These are phyloP conservation scores for Rhodotorula mucilaginosa DNA, from an alignment of 1,284 basidiomycete genomes.

Conservation along the genomic window DNA sequence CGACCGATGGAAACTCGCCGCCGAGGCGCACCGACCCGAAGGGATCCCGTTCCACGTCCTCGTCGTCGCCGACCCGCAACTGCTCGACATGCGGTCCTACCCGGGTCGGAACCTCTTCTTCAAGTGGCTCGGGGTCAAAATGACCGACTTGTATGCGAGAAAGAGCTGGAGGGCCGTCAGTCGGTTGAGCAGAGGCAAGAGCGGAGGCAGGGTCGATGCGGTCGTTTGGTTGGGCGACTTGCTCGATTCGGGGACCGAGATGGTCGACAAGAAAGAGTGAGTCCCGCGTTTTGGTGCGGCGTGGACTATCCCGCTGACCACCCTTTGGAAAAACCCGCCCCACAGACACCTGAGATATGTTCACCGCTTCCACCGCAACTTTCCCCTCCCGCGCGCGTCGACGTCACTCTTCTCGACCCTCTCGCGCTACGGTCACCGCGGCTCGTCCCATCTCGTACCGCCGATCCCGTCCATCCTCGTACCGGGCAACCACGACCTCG, in stretches of 20 bases:
- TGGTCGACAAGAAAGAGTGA: conserved; percentile 64
- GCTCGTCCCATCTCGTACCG: conserved; percentile 9
- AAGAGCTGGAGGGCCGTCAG: conserved; percentile 68
- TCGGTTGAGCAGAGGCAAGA: conserved; percentile 53
- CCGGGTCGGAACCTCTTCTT: conserved; percentile 52
- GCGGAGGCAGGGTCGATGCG: conserved; percentile 51
- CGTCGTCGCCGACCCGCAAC: conserved; percentile 59
- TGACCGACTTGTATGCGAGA: conserved; percentile 65
- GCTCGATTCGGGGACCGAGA: conserved; percentile 65
- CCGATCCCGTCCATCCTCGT: conserved; percentile 62
- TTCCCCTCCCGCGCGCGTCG: conserved; percentile 27
- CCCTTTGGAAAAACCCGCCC: background rate
- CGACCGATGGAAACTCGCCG: conserved; percentile 3
- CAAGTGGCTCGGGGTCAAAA: conserved; percentile 47
- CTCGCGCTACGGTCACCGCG: conserved; percentile 2
- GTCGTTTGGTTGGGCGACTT: conserved; percentile 80
- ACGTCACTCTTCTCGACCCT: conserved; percentile 15
- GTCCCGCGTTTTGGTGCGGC: conserved; percentile 45
- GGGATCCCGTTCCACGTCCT: conserved; percentile 61
- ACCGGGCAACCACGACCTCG: conserved; percentile 84
- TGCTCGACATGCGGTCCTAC: conserved; percentile 59
- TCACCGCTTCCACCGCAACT: conserved; percentile 36
- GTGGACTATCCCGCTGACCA: background rate
- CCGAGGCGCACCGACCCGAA: background rate
- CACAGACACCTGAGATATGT: conserved; percentile 41